A percentile compares a stretch with the other conserved stretches of the same genome.
phyloP scores from a whole-genome alignment of 345 rosid species.

The Moringa oleifera region DNA sequence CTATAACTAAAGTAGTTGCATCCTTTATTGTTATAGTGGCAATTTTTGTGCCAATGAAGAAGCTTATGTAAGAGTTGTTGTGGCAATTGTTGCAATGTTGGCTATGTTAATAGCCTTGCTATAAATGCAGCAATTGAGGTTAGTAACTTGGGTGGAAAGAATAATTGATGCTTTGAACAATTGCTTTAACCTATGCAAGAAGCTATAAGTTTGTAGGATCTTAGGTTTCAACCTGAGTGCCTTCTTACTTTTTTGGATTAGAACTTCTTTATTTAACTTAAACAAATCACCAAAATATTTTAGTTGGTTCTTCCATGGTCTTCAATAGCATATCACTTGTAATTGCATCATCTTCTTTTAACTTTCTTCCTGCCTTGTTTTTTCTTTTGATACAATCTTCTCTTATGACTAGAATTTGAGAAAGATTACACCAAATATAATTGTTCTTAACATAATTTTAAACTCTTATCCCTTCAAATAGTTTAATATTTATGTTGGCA shows the following conservation, averaged over 20 bases:
- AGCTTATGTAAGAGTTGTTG: too few relatives aligned
- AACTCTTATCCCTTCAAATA: slow-evolving; percentile 75
- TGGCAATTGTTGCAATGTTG: too few relatives aligned
- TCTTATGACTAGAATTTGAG: slow-evolving; percentile 85
- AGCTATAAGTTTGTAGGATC: slow-evolving; percentile 44
- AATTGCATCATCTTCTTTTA: slow-evolving; percentile 33
- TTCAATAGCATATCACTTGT: slow-evolving; percentile 63
- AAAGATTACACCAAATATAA: slow-evolving; percentile 62
- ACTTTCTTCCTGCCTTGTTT: slow-evolving; percentile 35
- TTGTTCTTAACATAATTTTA: slow-evolving; percentile 67
- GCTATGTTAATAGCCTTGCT: too few relatives aligned
- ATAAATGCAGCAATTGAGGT: too few relatives aligned
- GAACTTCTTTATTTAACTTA: slow-evolving; percentile 60
- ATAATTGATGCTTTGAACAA: too few relatives aligned
- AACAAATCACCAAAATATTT: slow-evolving; percentile 80
- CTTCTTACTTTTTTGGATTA: slow-evolving; percentile 33
- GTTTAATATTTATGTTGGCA: slow-evolving; percentile 73
- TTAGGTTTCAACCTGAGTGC: slow-evolving; percentile 55
- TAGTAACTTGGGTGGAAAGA: too few relatives aligned
- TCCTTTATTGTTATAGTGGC: too few relatives aligned
- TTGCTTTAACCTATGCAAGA: slow-evolving; percentile 40
- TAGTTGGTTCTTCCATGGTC: slow-evolving; percentile 82
- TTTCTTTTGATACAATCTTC: slow-evolving; percentile 61
- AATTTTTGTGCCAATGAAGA: too few relatives aligned
- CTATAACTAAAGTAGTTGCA: too few relatives aligned